Base-by-base conservation (phyloP, 2,329 filamentous ascomycete species). In the Pseudogymnoascus sp. region DNA sequence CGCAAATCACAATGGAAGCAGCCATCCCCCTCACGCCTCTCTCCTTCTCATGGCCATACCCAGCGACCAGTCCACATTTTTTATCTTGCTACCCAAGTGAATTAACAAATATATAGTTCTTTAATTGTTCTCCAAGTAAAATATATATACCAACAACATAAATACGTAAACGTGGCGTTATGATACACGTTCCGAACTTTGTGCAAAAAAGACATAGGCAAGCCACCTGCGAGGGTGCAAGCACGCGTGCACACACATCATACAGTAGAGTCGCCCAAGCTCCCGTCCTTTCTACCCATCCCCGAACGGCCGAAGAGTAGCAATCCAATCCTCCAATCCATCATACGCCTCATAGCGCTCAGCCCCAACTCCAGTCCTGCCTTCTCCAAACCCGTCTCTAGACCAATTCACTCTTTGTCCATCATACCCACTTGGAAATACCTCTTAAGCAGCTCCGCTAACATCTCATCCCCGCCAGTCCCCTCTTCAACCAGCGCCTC, bases 381-480 rank as follows among this genome's bases (percentile, higher is more conserved):
- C 28, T 21, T 56, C 16, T 33, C 28, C 50, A 6, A 33, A 33
- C n/a, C 47, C 25, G 8, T 31, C 6, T 3, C 21, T 21, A 21
- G 11, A 16, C 25, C 23, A 31, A 31, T 53, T 53, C 47, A 53
- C 8, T 35, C 50, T 1, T 56, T 56, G 16, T 60, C 59, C 33
- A 60, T 40, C 59, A 60, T 60, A 25, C 38, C 38, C 33, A 60
- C 59, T 4, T 38, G 35, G 21, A 60, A 40, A 60, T 60, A 60
- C 5, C 33, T 38, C 59, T 60, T 42, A 60, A 60, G 33, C 18
- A 60, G 35, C 59, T 60, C 59, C 11, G 59, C 59, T 18, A 60
- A 40, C 59, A 38, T 60, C 21, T 42, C n/a, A 12, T 60, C 59
- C 5, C 59, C 59, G 14, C 59, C 59, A 25, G 59, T 60, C 12